Conservation (phyloP, 805 yeast species). For the Sugiyamaella boreocaroliniensis region DNA sequence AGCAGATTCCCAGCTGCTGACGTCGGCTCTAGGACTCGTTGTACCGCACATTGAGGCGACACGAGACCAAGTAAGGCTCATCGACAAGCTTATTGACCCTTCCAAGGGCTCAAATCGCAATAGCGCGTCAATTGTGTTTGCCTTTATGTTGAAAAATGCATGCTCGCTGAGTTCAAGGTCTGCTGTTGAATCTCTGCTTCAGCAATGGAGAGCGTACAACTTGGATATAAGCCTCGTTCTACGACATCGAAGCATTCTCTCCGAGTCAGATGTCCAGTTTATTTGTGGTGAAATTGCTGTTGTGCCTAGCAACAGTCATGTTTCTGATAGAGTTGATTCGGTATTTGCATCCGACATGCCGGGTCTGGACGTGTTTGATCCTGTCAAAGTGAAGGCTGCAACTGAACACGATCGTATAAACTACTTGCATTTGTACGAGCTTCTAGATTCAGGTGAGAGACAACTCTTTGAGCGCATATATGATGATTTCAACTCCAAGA, state of each 20-base stretch:
- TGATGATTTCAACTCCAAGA: slow-evolving; percentile 61
- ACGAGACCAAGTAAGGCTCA: neutral
- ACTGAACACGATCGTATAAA: slow-evolving; percentile 1
- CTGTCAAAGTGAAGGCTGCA: neutral
- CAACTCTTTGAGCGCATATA: slow-evolving; percentile 53
- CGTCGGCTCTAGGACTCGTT: neutral
- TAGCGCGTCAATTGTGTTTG: neutral
- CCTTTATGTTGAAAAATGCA: neutral
- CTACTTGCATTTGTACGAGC: slow-evolving; percentile 10
- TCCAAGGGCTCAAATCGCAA: neutral
- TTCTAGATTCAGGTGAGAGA: slow-evolving; percentile 3
- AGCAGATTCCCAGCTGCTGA: neutral
- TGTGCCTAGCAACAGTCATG: no score
- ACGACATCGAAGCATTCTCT: neutral
- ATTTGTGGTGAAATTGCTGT: neutral
- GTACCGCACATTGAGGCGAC: neutral
- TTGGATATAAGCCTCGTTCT: neutral
- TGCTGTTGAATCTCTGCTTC: neutral
- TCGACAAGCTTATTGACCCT: neutral
- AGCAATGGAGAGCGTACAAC: neutral
- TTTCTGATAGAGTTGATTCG: neutral
- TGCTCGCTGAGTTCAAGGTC: neutral
- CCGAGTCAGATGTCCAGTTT: neutral
- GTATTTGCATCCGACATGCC: neutral
- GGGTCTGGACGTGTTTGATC: neutral